Conservation (phyloP, 78 protist genomes). For the Emiliania huxleyi region DNA sequence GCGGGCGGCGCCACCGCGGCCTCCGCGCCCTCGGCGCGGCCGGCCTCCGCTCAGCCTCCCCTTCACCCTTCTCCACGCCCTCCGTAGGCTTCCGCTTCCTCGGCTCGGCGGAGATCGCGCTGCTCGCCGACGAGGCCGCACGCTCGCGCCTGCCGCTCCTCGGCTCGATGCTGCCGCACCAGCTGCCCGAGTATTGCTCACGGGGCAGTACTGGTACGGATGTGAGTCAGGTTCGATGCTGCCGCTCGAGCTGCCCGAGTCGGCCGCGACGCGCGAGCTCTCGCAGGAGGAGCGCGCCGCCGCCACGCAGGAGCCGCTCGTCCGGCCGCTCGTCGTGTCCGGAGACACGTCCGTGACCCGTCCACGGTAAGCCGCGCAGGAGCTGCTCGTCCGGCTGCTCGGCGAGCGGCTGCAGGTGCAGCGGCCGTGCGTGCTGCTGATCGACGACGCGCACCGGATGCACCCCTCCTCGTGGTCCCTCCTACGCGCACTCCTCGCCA, state of each 20-base stretch:
- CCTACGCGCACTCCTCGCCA: not conserved
- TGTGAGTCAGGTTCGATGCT: not conserved
- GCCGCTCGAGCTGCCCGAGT: not conserved
- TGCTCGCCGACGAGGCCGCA: not conserved
- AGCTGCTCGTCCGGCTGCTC: not conserved
- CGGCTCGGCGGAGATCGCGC: not conserved
- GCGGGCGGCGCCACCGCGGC: not conserved
- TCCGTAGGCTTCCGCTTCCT: not conserved
- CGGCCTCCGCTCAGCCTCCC: too few species aligned
- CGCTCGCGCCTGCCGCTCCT: not conserved
- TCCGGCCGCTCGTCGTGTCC: not conserved
- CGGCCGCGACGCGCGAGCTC: not conserved
- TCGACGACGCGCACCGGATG: not conserved
- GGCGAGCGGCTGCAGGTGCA: not conserved
- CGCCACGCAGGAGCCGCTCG: not conserved
- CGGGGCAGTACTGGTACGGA: too few species aligned
- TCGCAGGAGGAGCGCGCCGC: not conserved
- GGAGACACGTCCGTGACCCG: too few species aligned
- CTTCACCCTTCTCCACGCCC: too few species aligned
- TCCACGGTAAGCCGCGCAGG: too few species aligned
- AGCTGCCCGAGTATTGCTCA: not conserved
- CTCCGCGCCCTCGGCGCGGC: not conserved
- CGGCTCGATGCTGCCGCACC: not conserved
- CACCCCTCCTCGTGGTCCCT: not conserved
- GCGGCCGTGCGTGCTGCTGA: not conserved